phyloP scores from a whole-genome alignment of 257 asterid species.

The Jacaranda mimosifolia region DNA sequence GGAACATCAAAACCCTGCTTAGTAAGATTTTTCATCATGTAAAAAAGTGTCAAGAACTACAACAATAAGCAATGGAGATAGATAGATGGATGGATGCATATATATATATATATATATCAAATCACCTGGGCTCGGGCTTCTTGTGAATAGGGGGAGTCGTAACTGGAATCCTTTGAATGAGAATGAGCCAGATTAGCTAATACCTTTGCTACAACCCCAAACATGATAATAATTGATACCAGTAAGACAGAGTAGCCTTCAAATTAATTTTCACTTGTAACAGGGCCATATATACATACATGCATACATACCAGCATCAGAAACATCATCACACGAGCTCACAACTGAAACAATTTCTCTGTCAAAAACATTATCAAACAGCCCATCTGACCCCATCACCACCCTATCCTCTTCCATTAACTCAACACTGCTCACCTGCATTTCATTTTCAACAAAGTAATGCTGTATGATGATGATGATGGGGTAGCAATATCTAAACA shows the following conservation, averaged over 20 bases:
- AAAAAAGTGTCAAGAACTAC: background rate
- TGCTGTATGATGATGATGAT: background rate
- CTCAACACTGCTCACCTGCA: constrained; percentile 75
- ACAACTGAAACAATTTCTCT: constrained; percentile 63
- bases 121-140: constrained; percentile 81
- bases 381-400: constrained; percentile 89
- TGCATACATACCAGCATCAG: constrained; percentile 63
- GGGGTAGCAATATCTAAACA: too few species aligned
- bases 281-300: too few species aligned
- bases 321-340: constrained; percentile 45
- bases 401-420: constrained; percentile 71
- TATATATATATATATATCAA: too few species aligned
- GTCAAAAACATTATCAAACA: constrained; percentile 79
- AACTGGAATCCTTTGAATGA: constrained; percentile 71
- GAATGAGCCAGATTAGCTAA: constrained; percentile 72
- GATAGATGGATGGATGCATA: too few species aligned
- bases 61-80: too few species aligned
- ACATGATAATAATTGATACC: constrained; percentile 26
- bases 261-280: too few species aligned
- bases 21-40: constrained; percentile 7
- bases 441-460: constrained; percentile 30
- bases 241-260: too few species aligned
- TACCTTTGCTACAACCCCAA: constrained; percentile 74
- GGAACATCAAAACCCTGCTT: constrained; percentile 85
- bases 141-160: constrained; percentile 84